Evolutionary conservation across 1,284 basidiomycete genomes (phyloP), one percentile per base, ranked within the genome.

Genomic region (Cryptococcus floricola): DNA sequence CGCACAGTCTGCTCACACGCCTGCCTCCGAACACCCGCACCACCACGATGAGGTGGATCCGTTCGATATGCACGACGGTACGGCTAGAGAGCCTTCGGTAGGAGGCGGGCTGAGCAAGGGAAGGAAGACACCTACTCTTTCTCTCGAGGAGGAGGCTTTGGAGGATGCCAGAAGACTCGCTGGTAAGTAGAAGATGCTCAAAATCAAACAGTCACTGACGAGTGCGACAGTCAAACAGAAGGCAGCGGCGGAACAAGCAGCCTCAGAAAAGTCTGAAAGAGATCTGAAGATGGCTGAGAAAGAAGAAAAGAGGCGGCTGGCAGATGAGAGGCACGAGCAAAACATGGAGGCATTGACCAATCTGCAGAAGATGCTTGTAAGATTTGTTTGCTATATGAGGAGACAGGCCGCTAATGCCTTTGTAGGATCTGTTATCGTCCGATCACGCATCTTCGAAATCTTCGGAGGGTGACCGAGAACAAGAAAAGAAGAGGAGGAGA

Each of bases 171-270:
- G 66, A 49, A 60, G 61, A 39, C 62, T 74, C n/a, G 71, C 71
- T 2, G 56, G 72, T 74, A 52, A 62, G 69, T 64, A 28, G 6
- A 13, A 28, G 10, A 18, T 2, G 46, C 12, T 14, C 41, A n/a
- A n/a, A 42, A 42, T 13, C n/a, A 4, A 14, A 16, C 41, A n/a
- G 12, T 42, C n/a, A 42, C 14, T 12, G 12, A 14, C 48, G 3
- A 34, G 6, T 8, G 28, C 16, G 18, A n/a, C 48, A 74, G 70
- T 59, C 28, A 66, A 69, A 54, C 68, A 70, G 46, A 74, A 73
- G 53, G 70, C 73, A 16, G 70, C 70, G 2, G 68, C 69, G 5
- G 71, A 74, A 58, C 58, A 57, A 59, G 70, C 69, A 61, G 66
- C 69, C 38, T 60, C 60, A 5, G 68, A 70, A 44, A 61, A 61